Percentiles rank a stretch among this genome's conserved stretches.
These are phyloP conservation scores for Paecilomyces fulvus DNA, from an alignment of 2,329 filamentous ascomycete species.

Conservation along the genomic window DNA sequence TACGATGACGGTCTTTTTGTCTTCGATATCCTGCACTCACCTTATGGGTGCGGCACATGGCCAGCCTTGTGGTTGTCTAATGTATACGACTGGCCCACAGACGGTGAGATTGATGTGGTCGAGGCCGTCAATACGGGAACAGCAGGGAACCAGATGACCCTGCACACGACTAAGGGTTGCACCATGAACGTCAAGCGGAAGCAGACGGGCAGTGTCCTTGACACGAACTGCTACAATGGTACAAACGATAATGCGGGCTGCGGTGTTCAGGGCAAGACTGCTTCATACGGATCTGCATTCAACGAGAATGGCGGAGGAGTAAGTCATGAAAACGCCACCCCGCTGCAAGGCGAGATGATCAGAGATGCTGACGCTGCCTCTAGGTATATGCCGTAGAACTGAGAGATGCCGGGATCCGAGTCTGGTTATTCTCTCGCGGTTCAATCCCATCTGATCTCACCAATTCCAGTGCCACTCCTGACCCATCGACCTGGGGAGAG, in stretches of 20 bases:
- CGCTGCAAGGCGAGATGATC: background rate
- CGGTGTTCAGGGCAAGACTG: conserved; percentile 38
- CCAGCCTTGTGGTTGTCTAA: conserved; percentile 60
- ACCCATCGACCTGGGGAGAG: conserved; percentile 54
- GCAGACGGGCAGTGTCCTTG: conserved; percentile 39
- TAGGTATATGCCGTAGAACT: conserved; percentile 53
- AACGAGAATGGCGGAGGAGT: conserved; percentile 49
- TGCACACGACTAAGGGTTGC: conserved; percentile 50
- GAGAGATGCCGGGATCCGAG: conserved; percentile 51
- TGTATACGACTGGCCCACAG: conserved; percentile 50
- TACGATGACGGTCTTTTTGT: conserved; percentile 58
- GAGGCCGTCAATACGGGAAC: conserved; percentile 49
- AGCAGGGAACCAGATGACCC: conserved; percentile 50
- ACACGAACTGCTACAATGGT: conserved; percentile 44
- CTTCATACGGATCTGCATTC: conserved; percentile 45
- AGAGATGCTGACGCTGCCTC: background rate
- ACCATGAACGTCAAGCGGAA: conserved; percentile 47
- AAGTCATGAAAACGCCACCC: conserved; percentile 5
- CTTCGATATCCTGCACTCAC: conserved; percentile 57
- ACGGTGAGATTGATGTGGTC: conserved; percentile 59
- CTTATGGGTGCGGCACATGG: conserved; percentile 57
- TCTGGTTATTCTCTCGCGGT: conserved; percentile 51
- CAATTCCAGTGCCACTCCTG: conserved; percentile 37
- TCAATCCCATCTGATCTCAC: conserved; percentile 47
- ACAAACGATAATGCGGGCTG: conserved; percentile 51